Conservation (phyloP, 441 rosid species). For the Gossypium aridum region DNA sequence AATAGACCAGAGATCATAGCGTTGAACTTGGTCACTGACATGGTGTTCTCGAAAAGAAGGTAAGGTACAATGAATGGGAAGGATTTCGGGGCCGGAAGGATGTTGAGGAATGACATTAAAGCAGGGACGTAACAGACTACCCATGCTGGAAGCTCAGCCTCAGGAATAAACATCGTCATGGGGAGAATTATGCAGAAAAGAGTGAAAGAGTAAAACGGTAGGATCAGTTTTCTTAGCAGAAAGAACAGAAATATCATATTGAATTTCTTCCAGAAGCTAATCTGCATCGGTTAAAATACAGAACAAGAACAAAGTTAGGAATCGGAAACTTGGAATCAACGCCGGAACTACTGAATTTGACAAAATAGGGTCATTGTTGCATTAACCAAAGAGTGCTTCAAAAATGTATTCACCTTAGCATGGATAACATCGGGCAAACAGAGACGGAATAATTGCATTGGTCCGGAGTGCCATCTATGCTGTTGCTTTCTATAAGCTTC, state of each 20-base stretch:
- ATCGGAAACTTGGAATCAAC: too few relatives aligned
- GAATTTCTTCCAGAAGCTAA: slow-evolving; percentile 70
- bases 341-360: too few relatives aligned
- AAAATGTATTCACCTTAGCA: slow-evolving; percentile 46
- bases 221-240: slow-evolving; percentile 72
- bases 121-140: slow-evolving; percentile 95
- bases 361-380: background rate
- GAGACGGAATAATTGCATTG: slow-evolving; percentile 92
- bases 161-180: slow-evolving; percentile 93
- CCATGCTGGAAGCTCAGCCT: slow-evolving; percentile 89
- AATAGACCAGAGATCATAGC: slow-evolving; percentile 94
- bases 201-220: slow-evolving; percentile 92
- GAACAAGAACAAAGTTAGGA: slow-evolving; percentile 7
- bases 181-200: slow-evolving; percentile 92
- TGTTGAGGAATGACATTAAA: slow-evolving; percentile 90
- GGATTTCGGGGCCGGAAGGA: slow-evolving; percentile 85
- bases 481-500: slow-evolving; percentile 96
- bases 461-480: slow-evolving; percentile 97
- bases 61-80: slow-evolving; percentile 94
- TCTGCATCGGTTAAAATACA: slow-evolving; percentile 39
- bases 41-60: slow-evolving; percentile 93
- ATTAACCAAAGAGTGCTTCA: background rate
- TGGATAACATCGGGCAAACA: slow-evolving; percentile 62
- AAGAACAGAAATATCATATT: slow-evolving; percentile 90
- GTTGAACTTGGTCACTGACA: slow-evolving; percentile 96